Evolutionary conservation across 345 rosid species (phyloP), one percentile per base, ranked within the genome.

Genomic region (Heritiera fomes): DNA sequence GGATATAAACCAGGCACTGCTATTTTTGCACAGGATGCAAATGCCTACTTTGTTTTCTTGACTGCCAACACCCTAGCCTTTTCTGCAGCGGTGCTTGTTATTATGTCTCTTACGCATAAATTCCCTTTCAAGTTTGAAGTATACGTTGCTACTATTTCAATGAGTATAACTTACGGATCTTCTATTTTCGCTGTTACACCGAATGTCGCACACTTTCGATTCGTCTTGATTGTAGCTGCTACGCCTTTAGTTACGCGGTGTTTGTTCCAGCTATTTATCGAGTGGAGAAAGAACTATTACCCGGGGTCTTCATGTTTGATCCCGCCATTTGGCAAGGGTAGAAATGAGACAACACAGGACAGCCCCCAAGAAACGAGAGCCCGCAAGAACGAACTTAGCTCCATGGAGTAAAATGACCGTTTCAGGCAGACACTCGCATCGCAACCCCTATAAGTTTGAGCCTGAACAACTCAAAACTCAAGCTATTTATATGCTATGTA

Each of bases 81-180:
- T 3, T 61, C 81, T 0, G 61, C 79, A 8, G 82, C 81, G 0
- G 45, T 80, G 1, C 28, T 45, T n/a, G 63, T 80, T 12, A 58
- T 78, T 5, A 23, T 69, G 1, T 80, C 58, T 45, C 62, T 79
- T 52, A 71, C 84, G 14, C 66, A 69, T 59, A 75, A 3, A 14
- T 82, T 73, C 66, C 84, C 85, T 17, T 77, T 82, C 18, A 61
- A 65, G 68, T 20, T 80, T 8, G 78, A 84, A 38, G 75, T 83
- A 3, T 38, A 30, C 58, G 74, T 71, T 34, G 83, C 82, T 0
- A 68, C 78, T 0, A 4, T 32, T 34, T 58, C 80, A 0, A 78
- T 86, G 84, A 10, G 78, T 18, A 50, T 80, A 0, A 84, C 84
- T 4, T 82, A 77, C 5, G 80, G 49, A 0, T 80, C 79, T 17